These are phyloP conservation scores for Lasiodiplodia sp. DNA, from an alignment of 2,329 filamentous ascomycete species.

Conservation along the genomic window DNA sequence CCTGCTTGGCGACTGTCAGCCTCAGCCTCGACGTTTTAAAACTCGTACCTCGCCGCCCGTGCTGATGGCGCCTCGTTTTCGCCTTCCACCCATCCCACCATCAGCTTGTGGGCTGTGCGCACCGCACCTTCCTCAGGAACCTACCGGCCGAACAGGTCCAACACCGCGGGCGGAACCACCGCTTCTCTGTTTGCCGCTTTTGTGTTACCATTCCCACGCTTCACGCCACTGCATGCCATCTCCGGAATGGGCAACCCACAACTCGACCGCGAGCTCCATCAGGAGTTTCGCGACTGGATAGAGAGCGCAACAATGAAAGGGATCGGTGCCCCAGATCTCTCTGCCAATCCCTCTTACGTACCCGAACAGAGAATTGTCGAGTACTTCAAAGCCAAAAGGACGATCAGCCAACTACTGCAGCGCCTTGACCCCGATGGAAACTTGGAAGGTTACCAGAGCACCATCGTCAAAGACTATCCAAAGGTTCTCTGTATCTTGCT, in stretches of 20 bases:
- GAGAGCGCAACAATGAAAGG: neutral
- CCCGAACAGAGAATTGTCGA: neutral
- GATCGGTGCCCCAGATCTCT: neutral
- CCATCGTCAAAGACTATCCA: constrained; percentile 28
- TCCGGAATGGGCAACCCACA: neutral
- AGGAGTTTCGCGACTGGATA: neutral
- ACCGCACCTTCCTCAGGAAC: too few species aligned
- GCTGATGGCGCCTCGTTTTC: neutral
- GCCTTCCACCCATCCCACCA: neutral
- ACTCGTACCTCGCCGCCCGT: neutral
- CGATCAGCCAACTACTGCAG: neutral
- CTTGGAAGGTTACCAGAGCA: neutral
- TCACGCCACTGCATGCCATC: neutral
- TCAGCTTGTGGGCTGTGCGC: neutral
- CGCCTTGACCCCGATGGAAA: neutral
- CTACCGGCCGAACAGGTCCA: neutral
- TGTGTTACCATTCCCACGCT: neutral
- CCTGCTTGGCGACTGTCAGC: neutral
- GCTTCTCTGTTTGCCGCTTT: too few species aligned
- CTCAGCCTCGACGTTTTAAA: neutral
- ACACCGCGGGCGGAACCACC: neutral
- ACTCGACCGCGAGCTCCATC: neutral
- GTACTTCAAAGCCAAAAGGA: neutral
- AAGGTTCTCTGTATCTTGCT: constrained; percentile 34
- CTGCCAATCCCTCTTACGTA: neutral